Conservation (phyloP, 805 yeast genomes). For the Barnettozyma wickerhamii region DNA sequence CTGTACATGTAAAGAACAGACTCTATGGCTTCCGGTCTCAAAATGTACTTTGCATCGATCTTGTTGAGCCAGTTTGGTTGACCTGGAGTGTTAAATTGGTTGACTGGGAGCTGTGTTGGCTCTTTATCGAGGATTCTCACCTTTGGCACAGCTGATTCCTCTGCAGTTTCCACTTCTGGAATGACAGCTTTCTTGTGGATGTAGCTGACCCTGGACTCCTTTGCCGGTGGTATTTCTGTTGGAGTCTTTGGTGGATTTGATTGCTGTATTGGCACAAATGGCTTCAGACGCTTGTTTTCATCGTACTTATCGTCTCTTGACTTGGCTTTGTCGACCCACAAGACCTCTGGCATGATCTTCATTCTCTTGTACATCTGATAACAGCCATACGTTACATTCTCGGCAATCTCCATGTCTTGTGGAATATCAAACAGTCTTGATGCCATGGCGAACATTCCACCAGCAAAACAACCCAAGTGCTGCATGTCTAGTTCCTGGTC, state of each 20-base stretch:
- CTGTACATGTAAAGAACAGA: slow-evolving; percentile 56
- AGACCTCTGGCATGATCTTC: slow-evolving; percentile 42
- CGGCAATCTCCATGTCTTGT: slow-evolving; percentile 37
- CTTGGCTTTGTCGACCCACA: slow-evolving; percentile 28
- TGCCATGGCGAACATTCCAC: slow-evolving; percentile 50
- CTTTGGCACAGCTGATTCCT: neutral
- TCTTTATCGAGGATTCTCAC: neutral
- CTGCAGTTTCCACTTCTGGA: neutral
- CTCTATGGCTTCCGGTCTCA: slow-evolving; percentile 60
- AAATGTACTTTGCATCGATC: slow-evolving; percentile 36
- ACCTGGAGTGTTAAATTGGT: slow-evolving; percentile 10
- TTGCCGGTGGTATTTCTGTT: too few species aligned
- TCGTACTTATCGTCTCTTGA: slow-evolving; percentile 21
- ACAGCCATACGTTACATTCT: slow-evolving; percentile 45
- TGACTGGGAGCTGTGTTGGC: neutral
- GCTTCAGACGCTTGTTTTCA: slow-evolving; percentile 11
- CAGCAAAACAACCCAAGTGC: slow-evolving; percentile 48
- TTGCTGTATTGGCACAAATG: too few species aligned
- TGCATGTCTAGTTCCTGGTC: slow-evolving; percentile 35
- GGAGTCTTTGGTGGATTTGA: too few species aligned
- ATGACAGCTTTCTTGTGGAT: neutral
- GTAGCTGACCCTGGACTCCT: slow-evolving; percentile 10
- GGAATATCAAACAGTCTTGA: slow-evolving; percentile 35
- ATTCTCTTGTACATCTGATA: slow-evolving; percentile 35
- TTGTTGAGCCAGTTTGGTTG: slow-evolving; percentile 30